A percentile compares a stretch with the other conserved stretches of the same genome.
Evolutionary conservation across 768 basidiomycete genomes (phyloP).

Genomic region (Nidularia sp.): DNA sequence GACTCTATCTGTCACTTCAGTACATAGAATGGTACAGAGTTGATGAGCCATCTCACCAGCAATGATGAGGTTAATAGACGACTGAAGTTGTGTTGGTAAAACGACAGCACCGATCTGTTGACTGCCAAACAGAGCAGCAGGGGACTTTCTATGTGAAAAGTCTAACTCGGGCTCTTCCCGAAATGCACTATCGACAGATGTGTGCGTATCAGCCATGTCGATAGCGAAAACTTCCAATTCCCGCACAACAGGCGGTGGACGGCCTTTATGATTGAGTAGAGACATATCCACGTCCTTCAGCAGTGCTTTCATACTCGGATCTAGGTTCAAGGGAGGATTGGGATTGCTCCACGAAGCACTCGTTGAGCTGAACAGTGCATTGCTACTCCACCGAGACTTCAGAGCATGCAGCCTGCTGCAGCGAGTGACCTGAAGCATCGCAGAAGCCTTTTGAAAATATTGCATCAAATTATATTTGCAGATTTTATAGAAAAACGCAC

Average conservation of each 20-base stretch:
- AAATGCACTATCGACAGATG: conserved; percentile 20
- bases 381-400: no score
- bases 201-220: conserved; percentile 21
- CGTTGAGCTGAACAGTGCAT: neutral
- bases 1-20: conserved; percentile 33
- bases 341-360: conserved; percentile 14
- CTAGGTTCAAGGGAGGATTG: conserved; percentile 61
- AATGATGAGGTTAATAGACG: conserved; percentile 64
- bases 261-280: conserved; percentile 34
- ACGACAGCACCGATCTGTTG: conserved; percentile 66
- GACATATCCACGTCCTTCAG: conserved; percentile 69
- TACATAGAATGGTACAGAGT: no score
- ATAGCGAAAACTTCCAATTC: conserved; percentile 54
- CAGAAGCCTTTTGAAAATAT: no score
- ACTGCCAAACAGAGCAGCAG: conserved; percentile 80
- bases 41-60: conserved; percentile 37
- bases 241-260: conserved; percentile 21
- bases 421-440: no score
- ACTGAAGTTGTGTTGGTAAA: conserved; percentile 68
- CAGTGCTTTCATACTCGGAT: conserved; percentile 59
- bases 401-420: no score
- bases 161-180: conserved; percentile 24
- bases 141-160: conserved; percentile 52
- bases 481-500: no score
- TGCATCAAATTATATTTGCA: no score